Percentiles rank a stretch among this genome's conserved stretches.
Conservation (phyloP, 352 stramenopile species). For the Saprolegnia diclina region DNA sequence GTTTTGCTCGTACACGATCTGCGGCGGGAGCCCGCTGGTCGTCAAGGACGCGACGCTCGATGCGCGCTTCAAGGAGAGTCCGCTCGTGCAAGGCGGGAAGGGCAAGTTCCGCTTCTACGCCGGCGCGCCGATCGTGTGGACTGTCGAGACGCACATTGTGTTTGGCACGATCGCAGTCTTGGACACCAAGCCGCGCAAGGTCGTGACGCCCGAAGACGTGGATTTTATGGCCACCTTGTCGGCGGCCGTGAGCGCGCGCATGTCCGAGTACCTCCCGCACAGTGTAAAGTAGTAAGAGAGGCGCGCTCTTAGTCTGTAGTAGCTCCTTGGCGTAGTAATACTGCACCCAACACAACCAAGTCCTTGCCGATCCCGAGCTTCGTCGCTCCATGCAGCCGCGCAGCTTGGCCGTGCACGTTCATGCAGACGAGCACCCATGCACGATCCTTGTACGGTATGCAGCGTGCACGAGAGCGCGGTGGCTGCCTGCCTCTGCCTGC, state of each 20-base stretch:
- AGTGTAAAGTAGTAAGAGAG: neutral
- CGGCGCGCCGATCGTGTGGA: slow-evolving; percentile 35
- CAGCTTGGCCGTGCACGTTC: too few species aligned
- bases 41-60: slow-evolving; percentile 81
- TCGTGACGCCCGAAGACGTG: neutral
- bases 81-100: slow-evolving; percentile 82
- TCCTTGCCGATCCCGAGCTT: too few species aligned
- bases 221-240: neutral
- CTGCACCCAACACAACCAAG: too few species aligned
- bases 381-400: too few species aligned
- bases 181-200: slow-evolving; percentile 56
- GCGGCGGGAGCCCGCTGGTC: slow-evolving; percentile 67
- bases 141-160: slow-evolving; percentile 42
- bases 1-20: slow-evolving; percentile 84
- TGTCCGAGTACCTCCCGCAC: neutral
- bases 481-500: too few species aligned
- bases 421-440: too few species aligned
- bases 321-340: too few species aligned
- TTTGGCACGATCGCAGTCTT: slow-evolving; percentile 79
- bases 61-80: slow-evolving; percentile 78
- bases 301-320: neutral
- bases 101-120: slow-evolving; percentile 85
- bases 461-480: too few species aligned
- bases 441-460: too few species aligned
- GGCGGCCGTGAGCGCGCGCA: neutral